phyloP scores from a whole-genome alignment of 2,329 filamentous ascomycete species.

The Pseudogymnoascus sp. region DNA sequence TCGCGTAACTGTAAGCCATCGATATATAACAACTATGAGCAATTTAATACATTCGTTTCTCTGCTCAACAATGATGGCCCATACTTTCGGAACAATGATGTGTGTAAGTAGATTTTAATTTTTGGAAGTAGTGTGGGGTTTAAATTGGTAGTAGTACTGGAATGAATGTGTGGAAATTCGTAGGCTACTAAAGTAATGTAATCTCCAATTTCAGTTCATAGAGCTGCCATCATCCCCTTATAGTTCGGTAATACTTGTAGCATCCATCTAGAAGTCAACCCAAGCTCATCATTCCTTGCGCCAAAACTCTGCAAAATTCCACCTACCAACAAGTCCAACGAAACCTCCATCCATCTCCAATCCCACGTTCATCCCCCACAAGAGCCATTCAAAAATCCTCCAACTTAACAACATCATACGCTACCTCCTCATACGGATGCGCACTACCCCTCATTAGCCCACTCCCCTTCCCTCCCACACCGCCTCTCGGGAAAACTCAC shows the following conservation, averaged over 20 bases:
- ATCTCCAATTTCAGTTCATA: background rate
- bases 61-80: background rate
- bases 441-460: slow-evolving; percentile 29
- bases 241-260: background rate
- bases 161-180: background rate
- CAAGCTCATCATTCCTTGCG: background rate
- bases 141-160: background rate
- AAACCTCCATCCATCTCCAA: background rate
- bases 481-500: slow-evolving; percentile 38
- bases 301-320: background rate
- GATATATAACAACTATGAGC: slow-evolving; percentile 8
- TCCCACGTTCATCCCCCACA: background rate
- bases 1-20: slow-evolving; percentile 2
- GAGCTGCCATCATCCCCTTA: background rate
- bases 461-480: slow-evolving; percentile 23
- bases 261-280: background rate
- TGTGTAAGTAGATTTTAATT: background rate
- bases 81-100: too few relatives aligned
- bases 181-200: background rate
- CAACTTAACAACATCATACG: slow-evolving; percentile 43
- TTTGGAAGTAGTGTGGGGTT: background rate
- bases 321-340: background rate
- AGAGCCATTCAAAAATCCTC: slow-evolving; percentile 39
- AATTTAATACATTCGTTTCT: slow-evolving; percentile 2
- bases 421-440: slow-evolving; percentile 49